Evolutionary conservation across 495 filamentous ascomycete species (phyloP), one percentile per base, ranked within the genome.

Genomic region (Penicilliopsis zonata): DNA sequence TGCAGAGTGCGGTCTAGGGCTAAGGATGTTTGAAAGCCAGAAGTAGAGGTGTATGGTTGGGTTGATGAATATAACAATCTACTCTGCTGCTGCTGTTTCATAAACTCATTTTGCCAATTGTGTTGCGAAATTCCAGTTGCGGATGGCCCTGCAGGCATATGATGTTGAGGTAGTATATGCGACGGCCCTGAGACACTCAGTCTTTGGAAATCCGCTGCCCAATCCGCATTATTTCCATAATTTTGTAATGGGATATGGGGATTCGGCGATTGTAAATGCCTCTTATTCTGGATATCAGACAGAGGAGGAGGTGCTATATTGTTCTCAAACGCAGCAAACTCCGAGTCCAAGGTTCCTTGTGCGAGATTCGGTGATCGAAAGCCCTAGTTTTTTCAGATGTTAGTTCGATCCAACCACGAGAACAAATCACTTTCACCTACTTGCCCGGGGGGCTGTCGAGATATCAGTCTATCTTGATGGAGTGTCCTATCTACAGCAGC

Each of bases 381-480:
- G n/a, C 64, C 64, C 78, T 81, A 34, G n/a, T n/a, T n/a, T n/a
- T n/a, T n/a, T n/a, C n/a, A n/a, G n/a, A n/a, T n/a, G n/a, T n/a
- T n/a, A n/a, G n/a, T n/a, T n/a, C n/a, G n/a, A n/a, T n/a, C n/a
- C n/a, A n/a, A n/a, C n/a, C n/a, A n/a, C n/a, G n/a, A 17, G 6
- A 15, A 6, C 8, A 12, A 13, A 31, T 21, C 5, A 29, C 5
- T n/a, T n/a, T 5, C 9, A 39, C 43, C 39, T 46, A 80, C 78
- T 50, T 80, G 70, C 28, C 61, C 54, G 7, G 72, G 61, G 12
- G 68, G 55, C 29, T 69, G 63, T 7, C 64, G 67, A 5, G 62
- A 55, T 19, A 57, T 50, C 17, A 85, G 45, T 30, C 83, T 75
- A 46, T 95, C 88, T 53, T 93, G 88, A 44, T 95, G 86, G 26